Base-by-base conservation (phyloP, 306 rosid genomes). In the Cicer cuneatum region DNA sequence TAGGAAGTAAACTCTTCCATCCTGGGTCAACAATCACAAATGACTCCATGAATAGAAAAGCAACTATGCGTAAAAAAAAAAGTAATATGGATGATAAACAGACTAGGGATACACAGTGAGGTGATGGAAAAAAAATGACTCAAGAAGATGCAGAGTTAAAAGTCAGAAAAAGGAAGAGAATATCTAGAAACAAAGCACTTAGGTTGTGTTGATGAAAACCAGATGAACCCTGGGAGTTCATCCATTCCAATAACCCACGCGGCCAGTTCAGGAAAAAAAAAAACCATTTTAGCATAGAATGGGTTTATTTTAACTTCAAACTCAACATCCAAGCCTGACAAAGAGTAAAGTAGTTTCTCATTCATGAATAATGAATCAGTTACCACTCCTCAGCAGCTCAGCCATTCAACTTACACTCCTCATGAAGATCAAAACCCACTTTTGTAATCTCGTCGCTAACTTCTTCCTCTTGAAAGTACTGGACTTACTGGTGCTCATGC, bases 401-500 rank as follows among this genome's bases (percentile, higher is more conserved):
- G 68, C 76, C 73, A 66, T 52, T 75, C 77, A 73, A 65, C 73
- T 71, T 41, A 56, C 64, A 64, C 43, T 73, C 59, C 71, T 61
- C 82, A 33, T 53, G 74, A 54, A 69, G 85, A 73, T 46, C 78
- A 43, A 70, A 72, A 53, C 82, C 84, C 82, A 42, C 74, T 45
- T 76, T 81, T 64, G 82, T 42, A 65, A 85, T 73, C 74, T 81
- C 84, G 42, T 75, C 51, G 58, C 78, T 72, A 78, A 82, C 83
- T 80, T 24, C 87, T 91, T 89, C 86, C 86, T 83, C 87, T 80
- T 19, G 84, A 78, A 83, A 62, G 85, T 83, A 72, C 87, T 85
- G 84, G 80, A 87, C 82, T 78, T 45, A 46, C 76, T 43, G 80
- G 78, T 79, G 90, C 93, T 77, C 82, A 89, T 88, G 90, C 93